Evolutionary conservation across 2,329 filamentous ascomycete species (phyloP).

Genomic region (Talaromyces sp.): DNA sequence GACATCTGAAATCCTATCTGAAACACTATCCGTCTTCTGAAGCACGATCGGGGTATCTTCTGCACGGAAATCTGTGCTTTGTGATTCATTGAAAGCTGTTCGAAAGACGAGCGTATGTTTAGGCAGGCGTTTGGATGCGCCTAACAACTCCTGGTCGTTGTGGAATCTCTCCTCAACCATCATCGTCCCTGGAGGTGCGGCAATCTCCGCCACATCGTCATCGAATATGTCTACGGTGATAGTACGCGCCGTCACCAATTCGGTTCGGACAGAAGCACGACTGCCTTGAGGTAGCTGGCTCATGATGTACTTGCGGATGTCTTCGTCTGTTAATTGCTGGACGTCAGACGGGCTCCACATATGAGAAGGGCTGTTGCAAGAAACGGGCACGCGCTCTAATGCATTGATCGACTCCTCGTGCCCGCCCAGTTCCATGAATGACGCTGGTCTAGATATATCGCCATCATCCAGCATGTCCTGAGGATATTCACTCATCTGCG

Average conservation of each 20-base stretch:
- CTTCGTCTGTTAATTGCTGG: slow-evolving; percentile 43
- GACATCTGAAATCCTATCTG: not conserved
- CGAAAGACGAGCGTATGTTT: slow-evolving; percentile 47
- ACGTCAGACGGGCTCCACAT: slow-evolving; percentile 35
- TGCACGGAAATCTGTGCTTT: slow-evolving; percentile 36
- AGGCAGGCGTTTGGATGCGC: slow-evolving; percentile 34
- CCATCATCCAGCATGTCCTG: slow-evolving; percentile 42
- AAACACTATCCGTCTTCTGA: not conserved
- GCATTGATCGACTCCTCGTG: slow-evolving; percentile 40
- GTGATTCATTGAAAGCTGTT: slow-evolving; percentile 42
- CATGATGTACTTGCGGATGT: slow-evolving; percentile 48
- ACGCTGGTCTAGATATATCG: slow-evolving; percentile 54
- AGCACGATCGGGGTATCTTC: slow-evolving; percentile 1
- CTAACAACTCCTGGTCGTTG: slow-evolving; percentile 44
- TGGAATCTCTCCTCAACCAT: slow-evolving; percentile 47
- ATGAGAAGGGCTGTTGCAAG: slow-evolving; percentile 24
- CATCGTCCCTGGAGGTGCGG: slow-evolving; percentile 45
- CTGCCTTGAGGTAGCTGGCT: slow-evolving; percentile 43
- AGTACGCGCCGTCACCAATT: slow-evolving; percentile 44
- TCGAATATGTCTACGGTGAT: slow-evolving; percentile 49
- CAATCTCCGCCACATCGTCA: slow-evolving; percentile 41
- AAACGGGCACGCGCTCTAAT: slow-evolving; percentile 33
- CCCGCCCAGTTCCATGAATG: slow-evolving; percentile 40
- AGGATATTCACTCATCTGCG: slow-evolving; percentile 33
- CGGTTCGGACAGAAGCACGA: slow-evolving; percentile 43